phyloP scores from a whole-genome alignment of 2,329 filamentous ascomycete species.

The Ustilaginoidea virens region DNA sequence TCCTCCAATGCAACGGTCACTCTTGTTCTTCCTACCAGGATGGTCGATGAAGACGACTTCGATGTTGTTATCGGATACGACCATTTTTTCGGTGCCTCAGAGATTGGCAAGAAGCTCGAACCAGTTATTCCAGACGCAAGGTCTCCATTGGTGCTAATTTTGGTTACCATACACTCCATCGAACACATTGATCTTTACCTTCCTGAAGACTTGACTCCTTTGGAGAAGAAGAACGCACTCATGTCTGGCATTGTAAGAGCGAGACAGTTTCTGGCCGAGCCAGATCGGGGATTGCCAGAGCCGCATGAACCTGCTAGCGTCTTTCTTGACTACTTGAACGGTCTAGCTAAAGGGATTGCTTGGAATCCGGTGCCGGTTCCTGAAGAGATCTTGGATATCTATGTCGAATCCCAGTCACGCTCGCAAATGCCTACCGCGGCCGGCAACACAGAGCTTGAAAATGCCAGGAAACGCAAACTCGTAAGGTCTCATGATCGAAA shows the following conservation, averaged over 20 bases:
- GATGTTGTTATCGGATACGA: slow-evolving; percentile 41
- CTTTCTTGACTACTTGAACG: slow-evolving; percentile 31
- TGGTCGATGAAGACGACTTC: slow-evolving; percentile 22
- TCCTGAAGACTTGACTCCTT: slow-evolving; percentile 14
- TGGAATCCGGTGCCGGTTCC: slow-evolving; percentile 34
- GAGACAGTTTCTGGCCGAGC: slow-evolving; percentile 23
- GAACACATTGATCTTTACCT: slow-evolving; percentile 39
- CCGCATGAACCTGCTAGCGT: slow-evolving; percentile 30
- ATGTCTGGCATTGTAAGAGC: slow-evolving; percentile 22
- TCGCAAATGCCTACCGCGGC: slow-evolving; percentile 13
- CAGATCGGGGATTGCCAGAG: slow-evolving; percentile 21
- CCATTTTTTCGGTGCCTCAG: slow-evolving; percentile 27
- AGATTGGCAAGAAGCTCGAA: slow-evolving; percentile 3
- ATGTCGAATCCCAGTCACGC: slow-evolving; percentile 20
- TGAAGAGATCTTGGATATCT: slow-evolving; percentile 32
- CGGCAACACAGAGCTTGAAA: slow-evolving; percentile 9
- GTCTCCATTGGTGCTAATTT: slow-evolving; percentile 29
- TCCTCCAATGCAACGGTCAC: slow-evolving; percentile 23
- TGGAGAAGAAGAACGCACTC: slow-evolving; percentile 33
- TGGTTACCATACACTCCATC: slow-evolving; percentile 35
- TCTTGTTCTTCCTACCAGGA: slow-evolving; percentile 25
- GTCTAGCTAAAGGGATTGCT: slow-evolving; percentile 17
- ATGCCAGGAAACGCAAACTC: slow-evolving; percentile 30
- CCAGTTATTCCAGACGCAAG: slow-evolving; percentile 6
- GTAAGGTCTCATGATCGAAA: no score